Conservation (phyloP, 2,329 filamentous ascomycete genomes). For the Penicillium sp. region DNA sequence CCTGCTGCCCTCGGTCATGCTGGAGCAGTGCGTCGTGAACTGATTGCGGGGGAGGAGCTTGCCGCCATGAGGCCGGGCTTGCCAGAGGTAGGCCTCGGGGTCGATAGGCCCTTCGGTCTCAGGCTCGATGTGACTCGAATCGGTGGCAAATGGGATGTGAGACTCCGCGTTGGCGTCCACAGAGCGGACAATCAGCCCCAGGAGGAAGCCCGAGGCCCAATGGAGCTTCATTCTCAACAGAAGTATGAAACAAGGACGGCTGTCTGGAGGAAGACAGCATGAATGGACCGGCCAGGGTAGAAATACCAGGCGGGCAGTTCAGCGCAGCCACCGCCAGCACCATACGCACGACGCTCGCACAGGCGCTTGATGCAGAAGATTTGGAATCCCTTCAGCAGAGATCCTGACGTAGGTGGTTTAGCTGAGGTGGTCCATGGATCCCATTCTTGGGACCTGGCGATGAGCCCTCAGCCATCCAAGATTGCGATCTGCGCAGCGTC, state of each 20-base stretch:
- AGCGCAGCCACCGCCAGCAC: constrained; percentile 1
- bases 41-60: constrained; percentile 2
- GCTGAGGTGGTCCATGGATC: background rate
- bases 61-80: constrained; percentile 4
- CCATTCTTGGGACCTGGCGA: constrained; percentile 1
- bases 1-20: background rate
- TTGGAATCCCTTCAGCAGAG: constrained; percentile 2
- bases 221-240: constrained; percentile 10
- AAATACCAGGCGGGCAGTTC: constrained; percentile 1
- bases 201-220: constrained; percentile 9
- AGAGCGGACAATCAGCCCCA: constrained; percentile 7
- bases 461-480: constrained; percentile 1
- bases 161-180: constrained; percentile 2
- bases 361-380: constrained; percentile 2
- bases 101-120: constrained; percentile 3
- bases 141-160: constrained; percentile 3
- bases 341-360: constrained; percentile 1
- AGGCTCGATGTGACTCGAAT: constrained; percentile 3
- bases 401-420: constrained; percentile 2
- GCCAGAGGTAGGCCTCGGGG: constrained; percentile 5
- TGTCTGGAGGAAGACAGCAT: background rate
- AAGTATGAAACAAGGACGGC: constrained; percentile 5
- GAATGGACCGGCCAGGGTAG: background rate
- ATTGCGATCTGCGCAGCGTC: constrained; percentile 1
- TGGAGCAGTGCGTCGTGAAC: constrained; percentile 4